Evolutionary conservation across 2,329 filamentous ascomycete genomes (phyloP).

Genomic region (Coniochaeta sp.): DNA sequence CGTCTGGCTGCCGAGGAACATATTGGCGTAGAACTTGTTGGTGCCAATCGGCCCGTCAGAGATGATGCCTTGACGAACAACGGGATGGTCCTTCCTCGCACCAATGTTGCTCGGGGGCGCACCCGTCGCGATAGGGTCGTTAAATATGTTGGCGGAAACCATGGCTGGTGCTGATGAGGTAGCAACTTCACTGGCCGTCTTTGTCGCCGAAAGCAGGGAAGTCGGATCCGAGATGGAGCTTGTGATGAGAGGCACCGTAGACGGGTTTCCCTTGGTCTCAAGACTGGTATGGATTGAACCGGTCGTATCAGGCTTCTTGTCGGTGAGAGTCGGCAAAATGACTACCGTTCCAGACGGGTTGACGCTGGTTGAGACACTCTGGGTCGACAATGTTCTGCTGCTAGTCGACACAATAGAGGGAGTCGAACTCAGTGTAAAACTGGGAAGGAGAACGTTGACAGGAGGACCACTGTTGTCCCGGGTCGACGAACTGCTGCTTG

Average conservation of each 20-base stretch:
- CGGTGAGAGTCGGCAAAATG: constrained; percentile 21
- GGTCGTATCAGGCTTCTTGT: constrained; percentile 21
- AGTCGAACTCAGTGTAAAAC: not conserved
- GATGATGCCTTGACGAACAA: constrained; percentile 43
- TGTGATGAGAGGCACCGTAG: constrained; percentile 17
- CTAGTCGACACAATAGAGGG: not conserved
- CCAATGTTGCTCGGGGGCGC: constrained; percentile 42
- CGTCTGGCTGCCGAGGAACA: constrained; percentile 68
- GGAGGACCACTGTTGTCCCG: not conserved
- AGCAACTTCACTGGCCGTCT: constrained; percentile 8
- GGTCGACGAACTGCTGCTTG: no score
- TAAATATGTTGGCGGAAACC: constrained; percentile 44
- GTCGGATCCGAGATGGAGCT: constrained; percentile 26
- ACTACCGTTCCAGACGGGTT: constrained; percentile 23
- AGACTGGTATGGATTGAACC: constrained; percentile 25
- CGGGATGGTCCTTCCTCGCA: constrained; percentile 49
- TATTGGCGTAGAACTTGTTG: constrained; percentile 78
- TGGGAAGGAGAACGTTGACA: not conserved
- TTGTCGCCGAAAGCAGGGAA: constrained; percentile 20
- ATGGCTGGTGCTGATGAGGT: constrained; percentile 16
- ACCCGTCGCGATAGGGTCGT: constrained; percentile 43
- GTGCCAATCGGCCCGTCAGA: constrained; percentile 52
- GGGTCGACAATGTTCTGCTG: constrained; percentile 9
- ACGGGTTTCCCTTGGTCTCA: constrained; percentile 17
- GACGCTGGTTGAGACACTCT: constrained; percentile 23